These are phyloP conservation scores for Oenanthe javanica DNA, from an alignment of 140 eudicot species.

Conservation along the genomic window DNA sequence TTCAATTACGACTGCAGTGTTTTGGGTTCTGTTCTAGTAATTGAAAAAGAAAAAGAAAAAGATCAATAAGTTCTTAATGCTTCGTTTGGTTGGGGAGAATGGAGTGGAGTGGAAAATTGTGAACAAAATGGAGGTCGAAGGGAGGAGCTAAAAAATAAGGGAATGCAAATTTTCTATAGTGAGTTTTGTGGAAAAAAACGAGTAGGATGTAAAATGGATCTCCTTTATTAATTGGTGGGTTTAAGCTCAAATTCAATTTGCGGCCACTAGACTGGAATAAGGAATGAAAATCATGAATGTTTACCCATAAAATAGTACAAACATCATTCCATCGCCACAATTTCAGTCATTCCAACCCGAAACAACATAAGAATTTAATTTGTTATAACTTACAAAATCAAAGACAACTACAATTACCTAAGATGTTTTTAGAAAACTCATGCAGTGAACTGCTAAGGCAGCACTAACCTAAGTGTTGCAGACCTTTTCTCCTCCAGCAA, in stretches of 20 bases:
- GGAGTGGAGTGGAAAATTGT: not conserved
- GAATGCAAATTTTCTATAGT: not conserved
- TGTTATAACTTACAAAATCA: not conserved
- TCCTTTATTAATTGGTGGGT: not conserved
- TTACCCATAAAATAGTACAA: not conserved
- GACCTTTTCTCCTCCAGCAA: slow-evolving; percentile 90
- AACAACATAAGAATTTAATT: not conserved
- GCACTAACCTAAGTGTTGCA: slow-evolving; percentile 71
- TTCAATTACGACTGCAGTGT: not conserved
- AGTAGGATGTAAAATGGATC: not conserved
- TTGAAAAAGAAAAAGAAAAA: not conserved
- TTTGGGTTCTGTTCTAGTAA: not conserved
- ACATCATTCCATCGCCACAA: not conserved
- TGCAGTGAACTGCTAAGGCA: not conserved
- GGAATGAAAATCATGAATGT: not conserved
- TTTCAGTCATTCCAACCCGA: not conserved
- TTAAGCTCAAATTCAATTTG: not conserved
- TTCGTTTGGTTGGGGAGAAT: too few relatives aligned
- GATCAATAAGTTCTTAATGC: not conserved
- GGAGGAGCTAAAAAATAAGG: not conserved
- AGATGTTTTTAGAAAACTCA: not conserved
- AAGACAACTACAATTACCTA: not conserved
- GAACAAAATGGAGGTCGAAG: not conserved
- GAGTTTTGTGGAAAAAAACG: not conserved
- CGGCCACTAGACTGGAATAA: not conserved